These are phyloP conservation scores for Nicotiana tabacum DNA, from an alignment of 257 asterid genomes.

Conservation along the genomic window DNA sequence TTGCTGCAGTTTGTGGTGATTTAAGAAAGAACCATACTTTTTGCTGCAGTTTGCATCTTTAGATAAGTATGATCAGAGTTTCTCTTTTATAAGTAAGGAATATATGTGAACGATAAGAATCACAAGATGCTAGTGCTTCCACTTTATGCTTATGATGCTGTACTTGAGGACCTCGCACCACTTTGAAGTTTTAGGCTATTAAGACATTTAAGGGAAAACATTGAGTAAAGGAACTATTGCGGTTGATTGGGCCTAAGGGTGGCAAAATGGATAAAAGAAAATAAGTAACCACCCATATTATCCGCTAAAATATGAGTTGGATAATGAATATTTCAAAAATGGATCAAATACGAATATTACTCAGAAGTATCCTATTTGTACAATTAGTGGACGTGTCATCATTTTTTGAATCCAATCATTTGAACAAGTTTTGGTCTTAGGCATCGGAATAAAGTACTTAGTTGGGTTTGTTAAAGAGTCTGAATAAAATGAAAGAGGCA, in stretches of 20 bases:
- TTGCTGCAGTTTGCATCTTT: too few relatives aligned
- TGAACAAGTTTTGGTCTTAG: neutral
- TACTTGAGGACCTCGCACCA: neutral
- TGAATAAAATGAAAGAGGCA: too few relatives aligned
- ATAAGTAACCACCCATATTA: too few relatives aligned
- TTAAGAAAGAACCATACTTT: too few relatives aligned
- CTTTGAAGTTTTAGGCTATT: conserved; percentile 39
- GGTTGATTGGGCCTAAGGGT: conserved; percentile 61
- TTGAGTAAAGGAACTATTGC: conserved; percentile 78
- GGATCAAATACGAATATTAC: too few relatives aligned
- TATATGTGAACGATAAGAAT: neutral
- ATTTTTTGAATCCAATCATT: neutral
- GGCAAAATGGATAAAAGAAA: too few relatives aligned
- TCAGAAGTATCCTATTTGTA: too few relatives aligned
- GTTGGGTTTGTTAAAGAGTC: too few relatives aligned
- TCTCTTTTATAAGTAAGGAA: neutral
- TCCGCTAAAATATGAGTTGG: too few relatives aligned
- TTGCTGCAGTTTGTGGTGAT: too few relatives aligned
- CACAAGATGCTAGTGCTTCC: neutral
- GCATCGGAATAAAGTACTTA: neutral
- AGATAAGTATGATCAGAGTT: neutral
- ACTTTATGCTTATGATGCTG: neutral
- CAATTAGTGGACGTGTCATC: neutral
- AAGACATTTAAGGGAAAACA: conserved; percentile 66
- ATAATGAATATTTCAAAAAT: too few relatives aligned